These are phyloP conservation scores for Diplodia mutila DNA, from an alignment of 2,329 filamentous ascomycete species.

Conservation along the genomic window DNA sequence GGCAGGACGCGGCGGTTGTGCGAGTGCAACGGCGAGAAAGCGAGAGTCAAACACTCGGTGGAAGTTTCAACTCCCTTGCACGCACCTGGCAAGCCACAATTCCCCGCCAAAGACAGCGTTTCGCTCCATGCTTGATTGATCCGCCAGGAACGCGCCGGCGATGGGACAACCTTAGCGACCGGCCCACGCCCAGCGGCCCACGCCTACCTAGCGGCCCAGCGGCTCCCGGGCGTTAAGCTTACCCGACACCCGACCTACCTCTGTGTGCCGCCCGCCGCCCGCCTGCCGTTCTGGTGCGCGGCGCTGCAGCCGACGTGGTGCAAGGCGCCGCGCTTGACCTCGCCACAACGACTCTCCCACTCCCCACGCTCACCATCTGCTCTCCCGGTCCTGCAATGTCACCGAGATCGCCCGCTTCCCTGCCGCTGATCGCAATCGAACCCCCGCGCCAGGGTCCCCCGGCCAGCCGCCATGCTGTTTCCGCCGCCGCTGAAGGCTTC, in stretches of 20 bases:
- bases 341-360: background rate
- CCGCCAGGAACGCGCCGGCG: background rate
- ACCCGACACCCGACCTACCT: background rate
- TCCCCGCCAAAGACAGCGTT: constrained; percentile 2
- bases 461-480: background rate
- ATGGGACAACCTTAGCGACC: no score
- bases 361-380: background rate
- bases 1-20: constrained; percentile 2
- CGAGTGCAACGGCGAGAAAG: constrained; percentile 9
- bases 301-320: constrained; percentile 12
- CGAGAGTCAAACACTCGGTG: background rate
- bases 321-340: background rate
- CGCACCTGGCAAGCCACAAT: constrained; percentile 3
- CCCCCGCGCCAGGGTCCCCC: constrained; percentile 6
- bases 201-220: no score
- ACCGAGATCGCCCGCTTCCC: constrained; percentile 16
- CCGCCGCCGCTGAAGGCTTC: no score
- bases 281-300: background rate
- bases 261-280: background rate
- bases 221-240: constrained; percentile 1
- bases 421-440: constrained; percentile 19
- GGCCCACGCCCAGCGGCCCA: background rate
- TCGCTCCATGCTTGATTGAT: background rate
- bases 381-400: constrained; percentile 21
- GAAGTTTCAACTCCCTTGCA: constrained; percentile 3